Evolutionary conservation across 768 basidiomycete species (phyloP).

Genomic region (Nidula microcarpa): DNA sequence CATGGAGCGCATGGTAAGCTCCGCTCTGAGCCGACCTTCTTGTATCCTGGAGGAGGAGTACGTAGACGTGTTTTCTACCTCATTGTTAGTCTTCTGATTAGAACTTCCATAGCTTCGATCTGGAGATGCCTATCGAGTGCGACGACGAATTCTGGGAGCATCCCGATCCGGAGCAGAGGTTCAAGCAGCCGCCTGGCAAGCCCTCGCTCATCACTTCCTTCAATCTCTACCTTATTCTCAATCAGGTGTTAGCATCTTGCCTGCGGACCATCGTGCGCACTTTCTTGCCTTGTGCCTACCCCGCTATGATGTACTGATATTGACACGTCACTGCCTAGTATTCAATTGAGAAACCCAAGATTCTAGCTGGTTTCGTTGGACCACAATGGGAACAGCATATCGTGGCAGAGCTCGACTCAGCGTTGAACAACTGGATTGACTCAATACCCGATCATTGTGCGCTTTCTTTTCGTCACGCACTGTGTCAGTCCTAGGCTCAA

Average conservation of each 20-base stretch:
- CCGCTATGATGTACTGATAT: background rate
- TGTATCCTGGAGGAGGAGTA: slow-evolving; percentile 81
- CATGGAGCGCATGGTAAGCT: slow-evolving; percentile 49
- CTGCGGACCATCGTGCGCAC: slow-evolving; percentile 58
- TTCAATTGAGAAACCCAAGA: slow-evolving; percentile 75
- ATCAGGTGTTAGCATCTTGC: slow-evolving; percentile 62
- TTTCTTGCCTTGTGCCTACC: background rate
- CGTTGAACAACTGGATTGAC: slow-evolving; percentile 70
- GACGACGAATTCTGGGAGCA: slow-evolving; percentile 77
- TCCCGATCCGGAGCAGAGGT: slow-evolving; percentile 52
- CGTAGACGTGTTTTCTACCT: slow-evolving; percentile 14
- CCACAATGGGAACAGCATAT: slow-evolving; percentile 64
- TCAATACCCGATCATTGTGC: slow-evolving; percentile 57
- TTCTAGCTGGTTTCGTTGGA: slow-evolving; percentile 59
- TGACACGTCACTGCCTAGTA: slow-evolving; percentile 44
- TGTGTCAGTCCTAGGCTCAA: too few relatives aligned
- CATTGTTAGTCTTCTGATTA: slow-evolving; percentile 1
- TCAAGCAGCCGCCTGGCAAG: slow-evolving; percentile 66
- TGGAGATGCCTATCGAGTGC: slow-evolving; percentile 63
- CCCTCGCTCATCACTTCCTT: slow-evolving; percentile 57
- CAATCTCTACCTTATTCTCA: slow-evolving; percentile 52
- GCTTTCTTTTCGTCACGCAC: slow-evolving; percentile 9
- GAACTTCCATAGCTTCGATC: slow-evolving; percentile 53
- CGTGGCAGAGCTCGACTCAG: slow-evolving; percentile 68
- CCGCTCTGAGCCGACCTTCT: slow-evolving; percentile 66